A percentile compares a stretch with the other conserved stretches of the same genome.
These are phyloP conservation scores for Amauroascus verrucosus DNA, from an alignment of 2,329 filamentous ascomycete genomes.

Conservation along the genomic window DNA sequence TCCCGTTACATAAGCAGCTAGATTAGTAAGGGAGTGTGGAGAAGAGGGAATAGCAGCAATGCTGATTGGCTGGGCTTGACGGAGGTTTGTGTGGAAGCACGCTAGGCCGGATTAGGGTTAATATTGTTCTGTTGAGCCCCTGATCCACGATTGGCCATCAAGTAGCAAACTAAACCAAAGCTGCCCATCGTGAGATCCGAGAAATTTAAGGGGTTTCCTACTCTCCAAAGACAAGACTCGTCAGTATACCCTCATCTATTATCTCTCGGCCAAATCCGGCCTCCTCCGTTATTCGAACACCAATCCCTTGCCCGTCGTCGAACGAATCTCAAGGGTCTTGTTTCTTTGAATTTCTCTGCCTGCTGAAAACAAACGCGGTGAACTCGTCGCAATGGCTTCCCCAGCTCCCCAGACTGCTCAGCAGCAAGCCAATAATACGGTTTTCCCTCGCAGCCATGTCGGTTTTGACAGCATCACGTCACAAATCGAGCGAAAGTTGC, in stretches of 20 bases:
- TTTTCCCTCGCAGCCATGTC: constrained; percentile 93
- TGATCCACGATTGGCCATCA: constrained; percentile 11
- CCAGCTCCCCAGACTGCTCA: constrained; percentile 30
- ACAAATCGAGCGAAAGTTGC: constrained; percentile 97
- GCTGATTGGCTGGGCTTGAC: neutral
- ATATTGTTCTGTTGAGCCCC: constrained; percentile 10
- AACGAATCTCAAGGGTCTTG: neutral
- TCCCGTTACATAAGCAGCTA: constrained; percentile 3
- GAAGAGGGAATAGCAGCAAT: neutral
- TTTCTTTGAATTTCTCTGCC: neutral
- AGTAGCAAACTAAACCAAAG: constrained; percentile 1
- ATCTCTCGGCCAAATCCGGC: neutral
- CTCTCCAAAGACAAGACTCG: neutral
- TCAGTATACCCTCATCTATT: neutral
- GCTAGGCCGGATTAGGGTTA: constrained; percentile 11
- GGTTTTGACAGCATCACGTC: constrained; percentile 99
- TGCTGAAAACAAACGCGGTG: constrained; percentile 2
- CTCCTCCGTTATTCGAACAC: neutral
- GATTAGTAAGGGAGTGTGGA: neutral
- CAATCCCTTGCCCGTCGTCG: neutral
- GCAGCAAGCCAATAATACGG: constrained; percentile 35
- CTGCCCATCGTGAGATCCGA: neutral
- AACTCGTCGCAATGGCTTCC: constrained; percentile 10
- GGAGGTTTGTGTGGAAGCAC: neutral
- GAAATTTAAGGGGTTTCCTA: constrained; percentile 9